Conservation (phyloP, 371 early-diverging fungal genomes). For the Apophysomyces trapeziformis region DNA sequence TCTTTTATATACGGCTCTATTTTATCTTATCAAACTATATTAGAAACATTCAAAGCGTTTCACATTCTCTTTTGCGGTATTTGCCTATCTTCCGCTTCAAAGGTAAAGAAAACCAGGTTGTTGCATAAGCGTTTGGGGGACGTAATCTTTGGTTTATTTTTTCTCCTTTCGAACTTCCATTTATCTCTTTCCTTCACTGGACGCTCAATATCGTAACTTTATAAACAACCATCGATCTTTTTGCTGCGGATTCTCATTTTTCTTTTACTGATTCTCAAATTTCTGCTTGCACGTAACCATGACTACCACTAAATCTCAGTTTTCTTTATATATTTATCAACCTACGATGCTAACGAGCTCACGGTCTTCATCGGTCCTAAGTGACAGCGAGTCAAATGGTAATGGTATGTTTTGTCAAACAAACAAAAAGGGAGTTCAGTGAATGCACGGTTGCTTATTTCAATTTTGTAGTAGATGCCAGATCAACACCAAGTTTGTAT, state of each 20-base stretch:
- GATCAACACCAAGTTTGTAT: constrained; percentile 1
- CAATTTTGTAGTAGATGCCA: constrained; percentile 10
- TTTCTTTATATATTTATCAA: background rate
- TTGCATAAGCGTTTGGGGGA: constrained; percentile 5
- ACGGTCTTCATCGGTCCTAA: background rate
- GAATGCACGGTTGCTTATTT: background rate
- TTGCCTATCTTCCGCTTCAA: background rate
- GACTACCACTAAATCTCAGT: constrained; percentile 4
- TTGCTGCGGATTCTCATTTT: constrained; percentile 2
- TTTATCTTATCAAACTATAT: background rate
- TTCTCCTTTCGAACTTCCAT: constrained; percentile 1
- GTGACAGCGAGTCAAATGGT: background rate
- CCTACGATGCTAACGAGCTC: constrained; percentile 5
- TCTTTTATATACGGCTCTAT: too few species aligned
- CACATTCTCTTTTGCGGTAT: background rate
- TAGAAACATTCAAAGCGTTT: background rate
- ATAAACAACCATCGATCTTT: background rate
- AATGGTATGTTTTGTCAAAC: background rate
- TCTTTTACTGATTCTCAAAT: background rate
- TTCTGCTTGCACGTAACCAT: background rate
- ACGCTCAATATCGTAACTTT: constrained; percentile 5
- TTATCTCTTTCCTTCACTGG: constrained; percentile 1
- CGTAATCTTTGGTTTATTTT: constrained; percentile 9
- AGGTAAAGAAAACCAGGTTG: constrained; percentile 7
- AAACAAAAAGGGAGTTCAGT: background rate